A percentile compares a stretch with the other conserved stretches of the same genome.
phyloP scores from a whole-genome alignment of 306 rosid species.

The Neltuma alba region DNA sequence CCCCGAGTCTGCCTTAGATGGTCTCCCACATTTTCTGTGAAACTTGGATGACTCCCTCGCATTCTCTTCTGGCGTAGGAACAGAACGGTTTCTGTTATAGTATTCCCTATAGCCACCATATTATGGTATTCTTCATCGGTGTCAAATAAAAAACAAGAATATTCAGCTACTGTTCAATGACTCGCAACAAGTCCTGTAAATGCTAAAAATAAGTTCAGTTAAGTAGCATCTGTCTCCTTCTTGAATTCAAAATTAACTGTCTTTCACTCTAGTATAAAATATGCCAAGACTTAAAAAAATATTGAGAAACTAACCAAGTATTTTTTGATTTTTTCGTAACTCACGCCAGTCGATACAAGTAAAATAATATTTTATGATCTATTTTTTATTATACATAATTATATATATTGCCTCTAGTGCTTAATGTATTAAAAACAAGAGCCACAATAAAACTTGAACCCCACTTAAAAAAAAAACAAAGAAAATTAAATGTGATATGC shows the following conservation, averaged over 20 bases:
- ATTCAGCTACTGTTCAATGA: not conserved
- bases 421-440: too few relatives aligned
- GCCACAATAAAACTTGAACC: not conserved
- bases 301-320: too few relatives aligned
- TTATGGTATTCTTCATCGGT: not conserved
- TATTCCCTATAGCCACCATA: not conserved
- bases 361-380: too few relatives aligned
- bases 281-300: not conserved
- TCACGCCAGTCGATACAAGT: too few relatives aligned
- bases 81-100: too few relatives aligned
- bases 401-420: too few relatives aligned
- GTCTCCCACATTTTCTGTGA: too few relatives aligned
- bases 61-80: too few relatives aligned
- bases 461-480: not conserved
- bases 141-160: not conserved
- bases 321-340: too few relatives aligned
- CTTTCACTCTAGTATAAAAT: not conserved
- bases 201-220: not conserved
- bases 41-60: too few relatives aligned
- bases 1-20: too few relatives aligned
- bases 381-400: too few relatives aligned
- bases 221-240: not conserved
- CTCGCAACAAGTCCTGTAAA: not conserved
- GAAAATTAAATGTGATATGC: not conserved
- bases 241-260: not conserved